These are phyloP conservation scores for Aspergillus pseudoviridinutans DNA, from an alignment of 2,329 filamentous ascomycete genomes.

Conservation along the genomic window DNA sequence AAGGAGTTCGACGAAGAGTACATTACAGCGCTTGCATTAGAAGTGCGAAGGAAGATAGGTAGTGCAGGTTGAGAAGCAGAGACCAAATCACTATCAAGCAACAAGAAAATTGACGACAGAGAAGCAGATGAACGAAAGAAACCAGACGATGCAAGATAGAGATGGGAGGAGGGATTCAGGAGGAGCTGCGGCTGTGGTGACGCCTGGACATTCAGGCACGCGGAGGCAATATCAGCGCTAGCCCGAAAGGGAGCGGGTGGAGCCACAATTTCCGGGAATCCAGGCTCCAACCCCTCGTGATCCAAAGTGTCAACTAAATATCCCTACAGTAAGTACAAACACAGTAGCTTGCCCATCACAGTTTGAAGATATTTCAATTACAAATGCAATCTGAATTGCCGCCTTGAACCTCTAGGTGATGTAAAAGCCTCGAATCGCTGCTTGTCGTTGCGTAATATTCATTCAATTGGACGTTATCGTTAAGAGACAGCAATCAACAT, in stretches of 20 bases:
- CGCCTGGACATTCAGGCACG: slow-evolving; percentile 24
- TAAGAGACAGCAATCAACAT: not conserved
- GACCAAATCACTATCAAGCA: not conserved
- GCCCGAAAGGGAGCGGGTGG: slow-evolving; percentile 4
- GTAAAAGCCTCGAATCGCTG: not conserved
- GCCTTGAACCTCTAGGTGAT: not conserved
- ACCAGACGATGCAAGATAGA: slow-evolving; percentile 10
- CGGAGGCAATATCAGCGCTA: slow-evolving; percentile 22
- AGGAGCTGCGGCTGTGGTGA: slow-evolving; percentile 25
- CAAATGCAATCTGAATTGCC: not conserved
- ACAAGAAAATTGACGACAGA: slow-evolving; percentile 3
- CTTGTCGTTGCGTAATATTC: not conserved
- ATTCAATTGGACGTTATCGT: not conserved
- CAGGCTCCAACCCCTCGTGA: not conserved
- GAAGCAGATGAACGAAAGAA: slow-evolving; percentile 17
- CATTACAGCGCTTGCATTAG: slow-evolving; percentile 54
- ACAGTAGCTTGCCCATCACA: not conserved
- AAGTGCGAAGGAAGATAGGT: not conserved
- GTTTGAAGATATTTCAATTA: not conserved
- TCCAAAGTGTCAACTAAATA: not conserved
- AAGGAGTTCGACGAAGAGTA: slow-evolving; percentile 87
- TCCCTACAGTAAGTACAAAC: slow-evolving; percentile 2
- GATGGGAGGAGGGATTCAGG: slow-evolving; percentile 7
- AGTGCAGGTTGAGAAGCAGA: not conserved
- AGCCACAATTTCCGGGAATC: not conserved